phyloP scores from a whole-genome alignment of 306 rosid genomes.

The Quercus glauca region DNA sequence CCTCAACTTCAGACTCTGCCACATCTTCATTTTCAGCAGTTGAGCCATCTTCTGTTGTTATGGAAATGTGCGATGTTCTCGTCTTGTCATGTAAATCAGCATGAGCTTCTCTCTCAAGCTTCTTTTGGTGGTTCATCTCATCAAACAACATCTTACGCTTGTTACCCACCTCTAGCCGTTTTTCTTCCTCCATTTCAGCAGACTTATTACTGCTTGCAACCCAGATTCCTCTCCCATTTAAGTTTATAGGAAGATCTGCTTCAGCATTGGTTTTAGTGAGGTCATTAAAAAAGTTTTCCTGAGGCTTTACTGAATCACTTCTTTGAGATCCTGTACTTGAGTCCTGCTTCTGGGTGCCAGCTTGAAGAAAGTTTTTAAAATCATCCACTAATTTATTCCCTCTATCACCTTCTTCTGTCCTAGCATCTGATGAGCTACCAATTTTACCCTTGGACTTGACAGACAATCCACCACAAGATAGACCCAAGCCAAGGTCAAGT shows the following conservation, averaged over 20 bases:
- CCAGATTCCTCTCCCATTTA: slow-evolving; percentile 74
- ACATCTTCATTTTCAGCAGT: slow-evolving; percentile 94
- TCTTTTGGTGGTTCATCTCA: slow-evolving; percentile 59
- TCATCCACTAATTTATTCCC: slow-evolving; percentile 75
- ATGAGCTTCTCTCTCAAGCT: slow-evolving; percentile 64
- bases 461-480: slow-evolving; percentile 79
- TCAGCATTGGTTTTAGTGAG: slow-evolving; percentile 66
- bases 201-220: slow-evolving; percentile 43
- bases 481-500: slow-evolving; percentile 96
- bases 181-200: slow-evolving; percentile 64
- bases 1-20: slow-evolving; percentile 91
- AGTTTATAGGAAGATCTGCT: slow-evolving; percentile 51
- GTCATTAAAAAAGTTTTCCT: slow-evolving; percentile 84
- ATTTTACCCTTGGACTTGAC: slow-evolving; percentile 68
- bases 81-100: slow-evolving; percentile 61
- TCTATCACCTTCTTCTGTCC: slow-evolving; percentile 61
- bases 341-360: slow-evolving; percentile 66
- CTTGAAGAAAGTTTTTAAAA: slow-evolving; percentile 68
- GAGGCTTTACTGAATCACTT: slow-evolving; percentile 54
- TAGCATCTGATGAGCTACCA: slow-evolving; percentile 61
- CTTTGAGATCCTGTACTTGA: slow-evolving; percentile 46
- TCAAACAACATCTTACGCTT: slow-evolving; percentile 67
- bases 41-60: slow-evolving; percentile 77
- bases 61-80: slow-evolving; percentile 62
- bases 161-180: slow-evolving; percentile 47